These are phyloP conservation scores for Fraxinus greggii DNA, from an alignment of 305 asterid species.

Conservation along the genomic window DNA sequence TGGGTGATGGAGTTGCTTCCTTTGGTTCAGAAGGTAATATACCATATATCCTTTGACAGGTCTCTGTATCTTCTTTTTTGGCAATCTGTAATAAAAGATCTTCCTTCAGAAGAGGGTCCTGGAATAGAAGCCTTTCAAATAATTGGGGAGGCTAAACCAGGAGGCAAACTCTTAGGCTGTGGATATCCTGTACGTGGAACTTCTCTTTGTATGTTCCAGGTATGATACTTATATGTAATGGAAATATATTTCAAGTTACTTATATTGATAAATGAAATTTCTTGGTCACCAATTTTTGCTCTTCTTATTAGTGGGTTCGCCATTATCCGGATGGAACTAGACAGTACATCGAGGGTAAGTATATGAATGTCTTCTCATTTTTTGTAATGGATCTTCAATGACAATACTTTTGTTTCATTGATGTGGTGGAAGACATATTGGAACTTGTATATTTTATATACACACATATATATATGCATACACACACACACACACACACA, in stretches of 20 bases:
- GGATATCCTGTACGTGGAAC: conserved; percentile 97
- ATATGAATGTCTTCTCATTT: conserved; percentile 13
- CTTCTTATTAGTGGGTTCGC: conserved; percentile 84
- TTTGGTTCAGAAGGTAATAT: conserved; percentile 69
- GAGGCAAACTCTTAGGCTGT: conserved; percentile 82
- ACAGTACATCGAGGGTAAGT: conserved; percentile 89
- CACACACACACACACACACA: too few relatives aligned
- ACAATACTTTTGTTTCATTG: conserved; percentile 2
- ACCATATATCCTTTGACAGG: conserved; percentile 17
- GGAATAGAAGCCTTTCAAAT: conserved; percentile 91
- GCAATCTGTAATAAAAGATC: conserved; percentile 29
- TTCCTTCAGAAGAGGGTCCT: conserved; percentile 69
- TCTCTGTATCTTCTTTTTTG: conserved; percentile 14
- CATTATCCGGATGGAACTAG: conserved; percentile 98
- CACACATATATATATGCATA: too few relatives aligned
- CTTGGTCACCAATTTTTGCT: conserved; percentile 17
- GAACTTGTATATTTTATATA: not conserved
- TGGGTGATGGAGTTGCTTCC: conserved; percentile 53
- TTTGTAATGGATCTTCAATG: not conserved
- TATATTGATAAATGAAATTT: conserved; percentile 13
- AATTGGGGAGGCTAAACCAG: conserved; percentile 93
- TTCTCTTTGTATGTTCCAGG: conserved; percentile 99
- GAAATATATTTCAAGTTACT: conserved; percentile 5
- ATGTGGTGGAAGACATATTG: not conserved
- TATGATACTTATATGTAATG: conserved; percentile 29